These are phyloP conservation scores for Alliaria petiolata DNA, from an alignment of 345 rosid species.

Conservation along the genomic window DNA sequence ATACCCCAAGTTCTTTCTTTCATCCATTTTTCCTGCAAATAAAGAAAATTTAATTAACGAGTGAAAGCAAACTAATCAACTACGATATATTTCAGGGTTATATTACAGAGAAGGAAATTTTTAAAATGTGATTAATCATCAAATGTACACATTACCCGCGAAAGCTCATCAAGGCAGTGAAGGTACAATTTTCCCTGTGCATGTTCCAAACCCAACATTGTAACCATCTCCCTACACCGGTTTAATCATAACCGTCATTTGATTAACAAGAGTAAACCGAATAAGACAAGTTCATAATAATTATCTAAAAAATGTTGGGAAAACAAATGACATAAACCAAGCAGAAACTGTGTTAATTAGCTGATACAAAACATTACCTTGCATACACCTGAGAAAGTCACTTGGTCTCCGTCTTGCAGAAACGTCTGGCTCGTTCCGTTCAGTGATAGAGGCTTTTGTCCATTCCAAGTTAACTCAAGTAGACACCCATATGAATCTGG, in stretches of 20 bases:
- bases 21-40: constrained; percentile 5
- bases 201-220: constrained; percentile 83
- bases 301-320: not conserved
- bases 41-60: not conserved
- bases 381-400: constrained; percentile 66
- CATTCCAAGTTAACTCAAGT: constrained; percentile 94
- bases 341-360: not conserved
- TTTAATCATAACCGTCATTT: no score
- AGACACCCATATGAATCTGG: constrained; percentile 86
- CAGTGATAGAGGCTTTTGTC: constrained; percentile 66
- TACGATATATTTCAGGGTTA: no score
- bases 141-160: not conserved
- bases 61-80: not conserved
- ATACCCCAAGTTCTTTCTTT: not conserved
- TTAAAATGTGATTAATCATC: not conserved
- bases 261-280: not conserved
- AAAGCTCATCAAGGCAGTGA: constrained; percentile 33
- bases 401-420: constrained; percentile 96
- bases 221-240: constrained; percentile 90
- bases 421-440: constrained; percentile 63
- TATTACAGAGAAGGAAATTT: not conserved
- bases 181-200: constrained; percentile 77
- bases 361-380: constrained; percentile 42
- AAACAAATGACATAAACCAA: not conserved
- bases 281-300: not conserved